A percentile compares a stretch with the other conserved stretches of the same genome.
These are phyloP conservation scores for Cymbopogon flexuosus DNA, from an alignment of 202 grass and related monocot species.

Conservation along the genomic window DNA sequence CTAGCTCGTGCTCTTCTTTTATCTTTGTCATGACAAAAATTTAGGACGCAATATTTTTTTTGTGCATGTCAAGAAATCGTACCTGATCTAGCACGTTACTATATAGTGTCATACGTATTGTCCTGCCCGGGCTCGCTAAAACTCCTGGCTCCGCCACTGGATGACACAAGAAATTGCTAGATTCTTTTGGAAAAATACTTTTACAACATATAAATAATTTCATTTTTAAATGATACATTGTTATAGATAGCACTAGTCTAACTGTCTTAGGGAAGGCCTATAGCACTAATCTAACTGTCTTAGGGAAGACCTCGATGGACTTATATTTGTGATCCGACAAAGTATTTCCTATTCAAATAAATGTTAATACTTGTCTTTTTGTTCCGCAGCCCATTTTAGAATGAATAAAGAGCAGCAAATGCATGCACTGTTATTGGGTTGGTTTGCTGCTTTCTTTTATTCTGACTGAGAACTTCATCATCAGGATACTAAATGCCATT, in stretches of 20 bases:
- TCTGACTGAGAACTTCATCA: background rate
- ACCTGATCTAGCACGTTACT: too few species aligned
- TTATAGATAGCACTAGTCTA: background rate
- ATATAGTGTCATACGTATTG: too few species aligned
- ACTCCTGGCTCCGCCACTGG: too few species aligned
- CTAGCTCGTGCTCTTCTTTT: too few species aligned
- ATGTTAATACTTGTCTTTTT: background rate
- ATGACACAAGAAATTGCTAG: background rate
- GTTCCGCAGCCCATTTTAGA: background rate
- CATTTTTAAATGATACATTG: background rate
- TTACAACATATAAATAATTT: background rate
- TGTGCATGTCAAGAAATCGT: too few species aligned
- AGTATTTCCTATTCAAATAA: background rate
- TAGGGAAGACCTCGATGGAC: background rate
- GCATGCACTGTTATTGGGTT: background rate
- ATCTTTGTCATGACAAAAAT: too few species aligned
- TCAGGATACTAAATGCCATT: background rate
- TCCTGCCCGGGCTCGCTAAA: too few species aligned
- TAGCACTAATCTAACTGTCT: background rate
- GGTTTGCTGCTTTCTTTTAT: background rate
- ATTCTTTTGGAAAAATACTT: background rate
- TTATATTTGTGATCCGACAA: background rate
- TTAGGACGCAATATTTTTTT: too few species aligned
- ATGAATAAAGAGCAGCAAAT: background rate
- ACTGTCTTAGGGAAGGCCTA: too few species aligned